Evolutionary conservation across 768 basidiomycete genomes (phyloP).

Genomic region (Chlorophyllum brunneum): DNA sequence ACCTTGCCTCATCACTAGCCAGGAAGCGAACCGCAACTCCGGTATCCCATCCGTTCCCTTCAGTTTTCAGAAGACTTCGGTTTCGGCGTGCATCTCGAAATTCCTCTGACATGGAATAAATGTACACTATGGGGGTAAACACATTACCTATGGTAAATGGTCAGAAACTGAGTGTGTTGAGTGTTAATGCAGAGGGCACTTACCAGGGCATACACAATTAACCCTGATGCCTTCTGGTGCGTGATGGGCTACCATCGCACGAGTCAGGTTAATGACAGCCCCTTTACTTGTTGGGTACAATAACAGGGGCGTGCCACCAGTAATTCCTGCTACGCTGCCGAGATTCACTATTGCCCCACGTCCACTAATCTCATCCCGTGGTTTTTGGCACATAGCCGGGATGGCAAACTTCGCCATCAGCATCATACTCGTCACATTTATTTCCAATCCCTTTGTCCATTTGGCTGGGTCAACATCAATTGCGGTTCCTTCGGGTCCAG

Average conservation of each 20-base stretch:
- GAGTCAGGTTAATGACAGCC: constrained; percentile 39
- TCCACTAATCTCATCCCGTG: constrained; percentile 24
- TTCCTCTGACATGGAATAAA: constrained; percentile 29
- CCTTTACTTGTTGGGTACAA: constrained; percentile 42
- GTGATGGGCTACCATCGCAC: constrained; percentile 42
- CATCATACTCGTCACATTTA: constrained; percentile 41
- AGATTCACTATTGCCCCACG: constrained; percentile 40
- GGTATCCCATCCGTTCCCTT: constrained; percentile 41
- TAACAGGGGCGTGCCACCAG: constrained; percentile 35
- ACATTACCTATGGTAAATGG: constrained; percentile 31
- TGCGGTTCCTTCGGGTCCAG: constrained; percentile 33
- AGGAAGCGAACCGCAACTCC: constrained; percentile 37
- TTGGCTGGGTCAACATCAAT: constrained; percentile 32
- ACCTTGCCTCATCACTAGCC: constrained; percentile 38
- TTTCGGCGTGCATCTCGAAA: constrained; percentile 33
- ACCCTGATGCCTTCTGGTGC: constrained; percentile 36
- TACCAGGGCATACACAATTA: constrained; percentile 39
- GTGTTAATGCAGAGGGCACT: too few relatives aligned
- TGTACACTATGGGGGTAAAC: constrained; percentile 39
- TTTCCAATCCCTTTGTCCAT: constrained; percentile 33
- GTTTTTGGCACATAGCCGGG: constrained; percentile 38
- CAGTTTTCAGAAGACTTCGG: constrained; percentile 34
- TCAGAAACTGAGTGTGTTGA: not conserved
- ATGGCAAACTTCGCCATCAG: constrained; percentile 40
- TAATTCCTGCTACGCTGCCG: constrained; percentile 33